Evolutionary conservation across 2,329 filamentous ascomycete genomes (phyloP).

Genomic region (Penicillium sp.): DNA sequence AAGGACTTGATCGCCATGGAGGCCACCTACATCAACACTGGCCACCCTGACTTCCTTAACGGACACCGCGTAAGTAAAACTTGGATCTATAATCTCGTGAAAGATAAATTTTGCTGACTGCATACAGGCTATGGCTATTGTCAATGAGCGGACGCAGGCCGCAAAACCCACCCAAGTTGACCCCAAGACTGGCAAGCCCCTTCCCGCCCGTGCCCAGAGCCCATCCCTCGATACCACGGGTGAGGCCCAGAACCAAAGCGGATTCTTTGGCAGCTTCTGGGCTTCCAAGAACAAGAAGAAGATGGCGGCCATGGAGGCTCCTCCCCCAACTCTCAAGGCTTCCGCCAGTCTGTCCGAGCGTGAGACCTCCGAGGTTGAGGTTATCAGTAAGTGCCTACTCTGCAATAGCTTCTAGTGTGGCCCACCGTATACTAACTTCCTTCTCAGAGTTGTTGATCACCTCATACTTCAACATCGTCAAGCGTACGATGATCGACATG

Average conservation of each 20-base stretch:
- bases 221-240: slow-evolving; percentile 70
- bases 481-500: slow-evolving; percentile 99
- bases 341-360: slow-evolving; percentile 92
- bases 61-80: slow-evolving; percentile 74
- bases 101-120: slow-evolving; percentile 28
- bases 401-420: neutral
- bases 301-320: slow-evolving; percentile 98
- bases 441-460: slow-evolving; percentile 83
- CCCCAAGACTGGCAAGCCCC: slow-evolving; percentile 96
- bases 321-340: slow-evolving; percentile 89
- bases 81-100: neutral
- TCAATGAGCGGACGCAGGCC: slow-evolving; percentile 83
- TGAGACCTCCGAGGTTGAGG: slow-evolving; percentile 94
- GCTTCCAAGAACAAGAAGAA: slow-evolving; percentile 99
- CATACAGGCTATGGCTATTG: slow-evolving; percentile 86
- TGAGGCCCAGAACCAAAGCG: slow-evolving; percentile 64
- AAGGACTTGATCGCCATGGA: slow-evolving; percentile 94
- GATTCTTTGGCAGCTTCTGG: slow-evolving; percentile 99
- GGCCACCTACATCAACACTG: slow-evolving; percentile 96
- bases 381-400: slow-evolving; percentile 77
- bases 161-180: slow-evolving; percentile 93
- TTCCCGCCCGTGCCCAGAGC: slow-evolving; percentile 78
- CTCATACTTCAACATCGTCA: slow-evolving; percentile 98
- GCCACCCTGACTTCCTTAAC: slow-evolving; percentile 96
- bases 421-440: slow-evolving; percentile 22